Base-by-base conservation (phyloP, 1,139 yeast species). In the Geotrichum reessii region DNA sequence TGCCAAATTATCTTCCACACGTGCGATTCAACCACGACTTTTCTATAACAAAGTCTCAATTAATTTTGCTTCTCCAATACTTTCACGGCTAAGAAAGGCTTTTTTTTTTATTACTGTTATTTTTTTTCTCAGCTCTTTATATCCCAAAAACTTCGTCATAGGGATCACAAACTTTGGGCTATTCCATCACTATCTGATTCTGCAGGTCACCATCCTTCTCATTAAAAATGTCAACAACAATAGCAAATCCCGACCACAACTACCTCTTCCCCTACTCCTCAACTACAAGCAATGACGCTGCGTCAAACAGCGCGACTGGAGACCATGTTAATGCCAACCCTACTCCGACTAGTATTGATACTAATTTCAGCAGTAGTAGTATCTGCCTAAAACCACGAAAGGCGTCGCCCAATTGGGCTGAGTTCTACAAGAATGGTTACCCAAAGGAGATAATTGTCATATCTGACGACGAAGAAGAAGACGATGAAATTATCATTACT, bases 361-460 rank as follows among this genome's bases (percentile, higher is more conserved):
- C 22, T 56, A 56, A 48, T 25, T 21, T 28, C 56, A 19, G 42
- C 37, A 19, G 33, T 51, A 25, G n/a, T 33, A 48, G 42, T 57
- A 46, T 50, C 52, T 14, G 12, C 21, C 21, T 7, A 17, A 28
- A 22, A 24, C 50, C 42, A 19, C 47, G 12, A 27, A 53, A 58
- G 42, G 33, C 31, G 25, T 51, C 54, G n/a, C 65, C 69, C 27
- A 56, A 70, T 62, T 71, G 74, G 74, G 62, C 63, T 48, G 69
- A 67, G 56, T 70, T 69, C 60, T 70, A 70, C 60, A 63, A 65
- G 46, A 71, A 70, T 59, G 74, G 73, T 17, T 63, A 64, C 50
- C 74, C 74, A n/a, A 62, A 63, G 37, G 74, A 72, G 58, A 67
- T 72, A 50, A 72, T 72, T 62, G 72, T 71, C 44, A 70, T 72